These are phyloP conservation scores for Schizothecium vesticola DNA, from an alignment of 495 filamentous ascomycete genomes.

Conservation along the genomic window DNA sequence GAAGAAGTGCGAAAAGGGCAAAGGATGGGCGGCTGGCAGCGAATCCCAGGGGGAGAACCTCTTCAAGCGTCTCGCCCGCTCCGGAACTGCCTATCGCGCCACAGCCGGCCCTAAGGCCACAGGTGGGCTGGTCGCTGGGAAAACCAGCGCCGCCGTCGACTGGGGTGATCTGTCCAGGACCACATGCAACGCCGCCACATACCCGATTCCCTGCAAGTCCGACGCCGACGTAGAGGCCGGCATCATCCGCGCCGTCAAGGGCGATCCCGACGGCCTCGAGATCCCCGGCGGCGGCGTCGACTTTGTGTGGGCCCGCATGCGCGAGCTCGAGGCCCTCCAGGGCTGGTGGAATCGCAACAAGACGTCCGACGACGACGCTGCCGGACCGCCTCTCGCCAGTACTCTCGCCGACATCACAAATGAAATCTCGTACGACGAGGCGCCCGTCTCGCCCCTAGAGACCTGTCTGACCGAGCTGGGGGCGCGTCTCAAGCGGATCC, in stretches of 20 bases:
- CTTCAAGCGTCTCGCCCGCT: constrained; percentile 71
- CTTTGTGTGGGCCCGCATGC: constrained; percentile 83
- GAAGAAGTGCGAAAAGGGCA: constrained; percentile 89
- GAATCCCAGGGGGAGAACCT: constrained; percentile 75
- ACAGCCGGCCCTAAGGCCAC: constrained; percentile 47
- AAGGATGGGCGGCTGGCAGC: constrained; percentile 64
- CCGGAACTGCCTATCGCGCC: constrained; percentile 44
- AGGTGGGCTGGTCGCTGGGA: constrained; percentile 46
- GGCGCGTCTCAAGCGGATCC: constrained; percentile 59
- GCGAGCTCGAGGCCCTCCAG: constrained; percentile 72
- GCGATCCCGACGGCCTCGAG: constrained; percentile 55
- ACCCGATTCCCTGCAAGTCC: constrained; percentile 63
- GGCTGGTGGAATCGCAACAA: constrained; percentile 73
- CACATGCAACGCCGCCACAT: constrained; percentile 63
- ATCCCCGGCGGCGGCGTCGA: constrained; percentile 71
- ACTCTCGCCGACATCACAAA: constrained; percentile 10
- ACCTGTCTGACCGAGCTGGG: constrained; percentile 40
- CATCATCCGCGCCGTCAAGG: constrained; percentile 61
- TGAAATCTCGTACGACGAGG: background rate
- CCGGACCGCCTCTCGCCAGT: constrained; percentile 12
- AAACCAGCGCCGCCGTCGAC: constrained; percentile 78
- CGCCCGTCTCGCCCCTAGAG: constrained; percentile 44
- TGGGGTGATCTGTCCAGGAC: constrained; percentile 77
- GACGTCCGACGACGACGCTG: constrained; percentile 18
- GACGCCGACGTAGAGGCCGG: constrained; percentile 72